Evolutionary conservation across 495 filamentous ascomycete genomes (phyloP).

Genomic region (Annulohypoxylon moriforme): DNA sequence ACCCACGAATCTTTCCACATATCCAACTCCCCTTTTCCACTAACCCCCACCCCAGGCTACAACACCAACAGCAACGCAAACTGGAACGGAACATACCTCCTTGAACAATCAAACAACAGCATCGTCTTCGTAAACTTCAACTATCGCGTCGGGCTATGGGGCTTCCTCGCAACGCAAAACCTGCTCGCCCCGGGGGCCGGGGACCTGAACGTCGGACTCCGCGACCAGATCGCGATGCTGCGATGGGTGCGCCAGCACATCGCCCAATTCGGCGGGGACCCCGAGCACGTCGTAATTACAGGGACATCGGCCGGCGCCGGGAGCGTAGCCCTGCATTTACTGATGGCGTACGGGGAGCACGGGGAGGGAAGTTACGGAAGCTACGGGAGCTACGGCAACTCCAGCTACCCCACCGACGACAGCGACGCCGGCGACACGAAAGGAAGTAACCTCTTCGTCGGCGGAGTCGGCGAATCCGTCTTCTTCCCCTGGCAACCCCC

Average conservation of each 20-base stretch:
- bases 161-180: slow-evolving; percentile 74
- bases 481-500: slow-evolving; percentile 59
- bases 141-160: slow-evolving; percentile 77
- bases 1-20: neutral
- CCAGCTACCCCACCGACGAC: slow-evolving; percentile 9
- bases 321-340: slow-evolving; percentile 72
- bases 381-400: neutral
- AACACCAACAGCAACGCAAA: slow-evolving; percentile 71
- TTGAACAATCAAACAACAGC: slow-evolving; percentile 66
- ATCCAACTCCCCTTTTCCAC: neutral
- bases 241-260: slow-evolving; percentile 78
- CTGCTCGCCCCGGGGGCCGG: slow-evolving; percentile 57
- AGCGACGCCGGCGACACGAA: neutral
- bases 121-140: slow-evolving; percentile 82
- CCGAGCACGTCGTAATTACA: slow-evolving; percentile 76
- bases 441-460: slow-evolving; percentile 49
- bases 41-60: slow-evolving; percentile 58
- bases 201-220: slow-evolving; percentile 75
- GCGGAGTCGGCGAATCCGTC: slow-evolving; percentile 55
- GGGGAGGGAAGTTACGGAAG: slow-evolving; percentile 20
- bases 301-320: slow-evolving; percentile 76
- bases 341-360: slow-evolving; percentile 62
- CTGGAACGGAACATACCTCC: slow-evolving; percentile 71
- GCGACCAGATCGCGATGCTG: slow-evolving; percentile 74
- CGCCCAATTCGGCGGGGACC: slow-evolving; percentile 77